These are phyloP conservation scores for Clitopilus hobsonii DNA, from an alignment of 768 basidiomycete genomes.

Conservation along the genomic window DNA sequence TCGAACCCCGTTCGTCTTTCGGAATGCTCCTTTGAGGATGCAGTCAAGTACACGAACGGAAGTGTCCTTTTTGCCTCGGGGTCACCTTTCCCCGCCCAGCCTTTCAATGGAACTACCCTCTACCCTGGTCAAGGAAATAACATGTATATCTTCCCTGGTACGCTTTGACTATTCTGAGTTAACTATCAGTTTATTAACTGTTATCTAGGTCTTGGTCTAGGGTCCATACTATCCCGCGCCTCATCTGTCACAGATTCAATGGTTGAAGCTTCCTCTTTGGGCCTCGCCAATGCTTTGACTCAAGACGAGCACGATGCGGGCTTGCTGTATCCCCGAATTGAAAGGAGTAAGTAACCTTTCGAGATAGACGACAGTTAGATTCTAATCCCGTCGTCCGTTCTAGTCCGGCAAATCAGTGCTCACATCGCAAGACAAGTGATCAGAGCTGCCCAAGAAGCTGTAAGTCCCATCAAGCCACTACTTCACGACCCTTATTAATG, in stretches of 20 bases:
- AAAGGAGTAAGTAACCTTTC: conserved; percentile 45
- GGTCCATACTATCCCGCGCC: conserved; percentile 67
- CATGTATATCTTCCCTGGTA: conserved; percentile 82
- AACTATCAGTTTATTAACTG: neutral
- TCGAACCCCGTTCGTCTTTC: conserved; percentile 84
- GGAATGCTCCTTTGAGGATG: conserved; percentile 77
- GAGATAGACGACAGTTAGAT: neutral
- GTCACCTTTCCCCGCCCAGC: conserved; percentile 72
- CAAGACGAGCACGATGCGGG: conserved; percentile 59
- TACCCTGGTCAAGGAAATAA: conserved; percentile 93
- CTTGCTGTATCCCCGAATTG: conserved; percentile 79
- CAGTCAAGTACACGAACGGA: conserved; percentile 68
- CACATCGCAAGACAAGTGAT: conserved; percentile 73
- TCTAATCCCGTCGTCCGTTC: conserved; percentile 1
- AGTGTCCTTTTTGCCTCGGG: conserved; percentile 83
- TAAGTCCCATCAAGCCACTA: conserved; percentile 24
- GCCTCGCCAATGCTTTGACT: conserved; percentile 71
- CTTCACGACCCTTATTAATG: conserved; percentile 2
- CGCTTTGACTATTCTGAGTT: conserved; percentile 4
- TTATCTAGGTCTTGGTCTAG: conserved; percentile 67
- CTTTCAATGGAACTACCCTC: conserved; percentile 48
- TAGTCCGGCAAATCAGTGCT: conserved; percentile 79
- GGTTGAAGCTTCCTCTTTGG: conserved; percentile 85
- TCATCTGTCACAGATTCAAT: conserved; percentile 75
- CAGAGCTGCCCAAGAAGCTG: conserved; percentile 73